These are phyloP conservation scores for Termitomyces sp. DNA, from an alignment of 768 basidiomycete genomes.

Conservation along the genomic window DNA sequence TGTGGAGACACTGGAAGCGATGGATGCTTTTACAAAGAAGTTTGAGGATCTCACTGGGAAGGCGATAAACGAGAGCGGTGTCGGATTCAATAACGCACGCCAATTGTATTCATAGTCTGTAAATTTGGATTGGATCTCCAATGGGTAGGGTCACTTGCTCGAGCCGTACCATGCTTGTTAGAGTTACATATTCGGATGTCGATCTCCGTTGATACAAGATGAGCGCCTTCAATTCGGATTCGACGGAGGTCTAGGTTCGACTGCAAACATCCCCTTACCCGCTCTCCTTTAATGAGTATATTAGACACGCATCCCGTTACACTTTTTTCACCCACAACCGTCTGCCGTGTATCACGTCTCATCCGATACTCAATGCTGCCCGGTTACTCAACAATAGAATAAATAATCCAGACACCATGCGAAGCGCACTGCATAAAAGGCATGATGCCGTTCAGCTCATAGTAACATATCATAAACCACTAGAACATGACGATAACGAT, in stretches of 20 bases:
- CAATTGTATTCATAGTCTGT: background rate
- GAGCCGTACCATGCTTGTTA: no score
- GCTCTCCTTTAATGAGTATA: no score
- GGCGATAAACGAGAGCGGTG: background rate
- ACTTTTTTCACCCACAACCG: no score
- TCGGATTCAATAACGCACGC: background rate
- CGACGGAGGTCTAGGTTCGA: no score
- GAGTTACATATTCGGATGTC: no score
- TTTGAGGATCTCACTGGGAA: slow-evolving; percentile 25
- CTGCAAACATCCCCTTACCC: no score
- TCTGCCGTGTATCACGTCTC: no score
- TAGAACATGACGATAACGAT: slow-evolving; percentile 9
- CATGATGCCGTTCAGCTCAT: slow-evolving; percentile 9
- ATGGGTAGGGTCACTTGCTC: no score
- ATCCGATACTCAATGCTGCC: no score
- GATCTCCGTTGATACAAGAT: no score
- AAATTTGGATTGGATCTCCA: background rate
- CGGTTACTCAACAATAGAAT: background rate
- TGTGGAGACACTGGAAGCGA: slow-evolving; percentile 52
- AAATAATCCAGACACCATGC: slow-evolving; percentile 5
- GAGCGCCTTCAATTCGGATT: no score
- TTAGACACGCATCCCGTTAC: no score
- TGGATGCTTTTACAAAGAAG: slow-evolving; percentile 53
- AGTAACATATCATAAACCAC: slow-evolving; percentile 10
- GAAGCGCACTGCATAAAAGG: slow-evolving; percentile 16